These are phyloP conservation scores for Aspergillus sp. DNA, from an alignment of 2,329 filamentous ascomycete genomes.

Conservation along the genomic window DNA sequence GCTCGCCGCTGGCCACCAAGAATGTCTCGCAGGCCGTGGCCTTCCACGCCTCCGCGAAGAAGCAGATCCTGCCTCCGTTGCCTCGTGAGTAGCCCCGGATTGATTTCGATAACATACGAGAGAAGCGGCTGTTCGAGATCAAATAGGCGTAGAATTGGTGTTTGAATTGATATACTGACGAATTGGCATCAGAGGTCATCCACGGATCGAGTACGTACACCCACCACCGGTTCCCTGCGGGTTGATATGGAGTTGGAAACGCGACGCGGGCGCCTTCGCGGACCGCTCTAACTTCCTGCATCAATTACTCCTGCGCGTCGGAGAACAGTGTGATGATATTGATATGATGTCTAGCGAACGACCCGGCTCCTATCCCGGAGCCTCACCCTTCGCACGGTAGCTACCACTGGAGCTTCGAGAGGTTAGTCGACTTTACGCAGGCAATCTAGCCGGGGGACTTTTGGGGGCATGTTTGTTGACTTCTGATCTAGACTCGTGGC, in stretches of 20 bases:
- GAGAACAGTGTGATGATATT: conserved; percentile 9
- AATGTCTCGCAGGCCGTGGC: conserved; percentile 62
- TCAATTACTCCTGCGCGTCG: background rate
- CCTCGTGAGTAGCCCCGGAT: conserved; percentile 65
- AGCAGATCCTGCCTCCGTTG: conserved; percentile 75
- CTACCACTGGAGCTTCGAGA: conserved; percentile 98
- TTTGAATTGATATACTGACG: conserved; percentile 43
- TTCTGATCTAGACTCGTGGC: conserved; percentile 63
- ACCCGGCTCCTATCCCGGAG: conserved; percentile 72
- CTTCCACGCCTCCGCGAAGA: conserved; percentile 81
- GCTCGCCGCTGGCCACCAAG: conserved; percentile 34
- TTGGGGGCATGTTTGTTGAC: background rate
- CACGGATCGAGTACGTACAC: conserved; percentile 67
- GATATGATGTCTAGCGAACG: conserved; percentile 65
- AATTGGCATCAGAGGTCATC: conserved; percentile 61
- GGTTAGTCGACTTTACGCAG: conserved; percentile 43
- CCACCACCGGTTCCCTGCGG: background rate
- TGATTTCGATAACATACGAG: background rate
- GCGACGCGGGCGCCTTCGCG: background rate
- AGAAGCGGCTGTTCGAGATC: background rate
- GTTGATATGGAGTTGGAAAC: background rate
- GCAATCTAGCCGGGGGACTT: background rate
- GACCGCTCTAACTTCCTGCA: background rate
- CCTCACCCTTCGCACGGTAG: conserved; percentile 79
- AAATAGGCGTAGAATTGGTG: background rate